Base-by-base conservation (phyloP, 345 rosid species). In the Eucalyptus shirleyi region DNA sequence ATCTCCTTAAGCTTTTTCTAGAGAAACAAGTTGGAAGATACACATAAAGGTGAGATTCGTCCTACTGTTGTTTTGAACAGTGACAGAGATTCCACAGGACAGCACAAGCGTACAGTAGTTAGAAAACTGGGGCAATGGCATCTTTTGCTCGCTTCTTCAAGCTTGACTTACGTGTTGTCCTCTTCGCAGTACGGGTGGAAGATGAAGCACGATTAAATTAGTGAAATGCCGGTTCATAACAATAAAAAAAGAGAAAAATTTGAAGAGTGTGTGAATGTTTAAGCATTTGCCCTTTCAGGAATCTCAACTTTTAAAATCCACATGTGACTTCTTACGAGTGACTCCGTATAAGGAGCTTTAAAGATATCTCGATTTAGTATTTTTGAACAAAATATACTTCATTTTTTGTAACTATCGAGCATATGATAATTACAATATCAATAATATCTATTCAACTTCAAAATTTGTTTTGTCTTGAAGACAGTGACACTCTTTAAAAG, bases 291-390 rank as follows among this genome's bases (percentile, higher is more conserved):
- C 28, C 6, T 77, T 21, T 26, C 47, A 37, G 5, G 77, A 65
- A n/a, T 65, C 19, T 65, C 21, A n/a, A 65, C 6, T n/a, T n/a
- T 65, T n/a, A 1, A 65, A 65, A 17, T 65, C 2, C 9, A n/a
- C 0, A 19, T 8, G 56, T 53, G 4, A 19, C 56, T 53, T 53
- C 4, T 2, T 37, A 4, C 2, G 1, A 18, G 9, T 77, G 1
- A 72, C 8, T 9, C 34, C 4, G 2, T 19, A 37, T 0, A 3
- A 34, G 3, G 2, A 0, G 5, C 2, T 34, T 1, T 72, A 23
- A 77, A 19, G 1, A 37, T 0, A 12, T 19, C 16, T 21, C 5
- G 47, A 37, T 77, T 34, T 77, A 37, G 28, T 77, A 37, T 37
- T 1, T 77, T 72, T 1, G 9, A 72, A 21, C 7, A 37, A 37